Base-by-base conservation (phyloP, 139 green algal species). In the Tetratostichococcus sp. region DNA sequence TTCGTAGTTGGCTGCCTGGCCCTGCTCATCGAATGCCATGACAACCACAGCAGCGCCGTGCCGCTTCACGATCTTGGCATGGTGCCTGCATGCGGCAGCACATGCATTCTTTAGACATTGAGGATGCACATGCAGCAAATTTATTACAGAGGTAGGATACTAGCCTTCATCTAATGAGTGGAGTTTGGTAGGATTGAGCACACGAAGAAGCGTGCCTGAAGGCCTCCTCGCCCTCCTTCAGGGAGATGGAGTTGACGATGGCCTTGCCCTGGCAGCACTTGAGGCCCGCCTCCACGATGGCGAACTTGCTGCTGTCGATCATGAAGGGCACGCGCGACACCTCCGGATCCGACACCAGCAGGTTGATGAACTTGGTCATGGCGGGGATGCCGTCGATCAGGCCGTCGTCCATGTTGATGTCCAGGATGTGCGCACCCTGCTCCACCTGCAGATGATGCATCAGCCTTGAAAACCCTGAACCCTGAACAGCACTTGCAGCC, bases 381-480 rank as follows among this genome's bases (percentile, higher is more conserved):
- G 94, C 94, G 0, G 86, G 72, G 42, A 97, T 91, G 50, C 91
- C 95, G 16, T 98, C 95, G 43, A 99, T 97, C 78, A 99, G 82
- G 6, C 95, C 94, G 66, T 99, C 95, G 72, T 99, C 95, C 90
- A 98, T 97, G 84, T 99, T 99, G 88, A 99, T 97, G 86, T 99
- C 95, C 78, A 99, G 89, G 70, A 98, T 82, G 73, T 99, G 73
- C 0, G 94, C 94, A 14, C 91, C 91, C 74, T 93, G 83, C 78
- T 91, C 77, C 67, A 91, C 88, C 85, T 87, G 77, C 17, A 71
- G n/a, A n/a, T n/a, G n/a, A n/a, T n/a, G n/a, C n/a, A n/a, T n/a
- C n/a, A n/a, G n/a, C n/a, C n/a, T n/a, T n/a, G n/a, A n/a, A n/a
- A n/a, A n/a, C n/a, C n/a, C n/a, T n/a, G n/a, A n/a, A n/a, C n/a